A percentile compares a stretch with the other conserved stretches of the same genome.
Evolutionary conservation across 345 rosid genomes (phyloP).

Genomic region (Mercurialis annua): DNA sequence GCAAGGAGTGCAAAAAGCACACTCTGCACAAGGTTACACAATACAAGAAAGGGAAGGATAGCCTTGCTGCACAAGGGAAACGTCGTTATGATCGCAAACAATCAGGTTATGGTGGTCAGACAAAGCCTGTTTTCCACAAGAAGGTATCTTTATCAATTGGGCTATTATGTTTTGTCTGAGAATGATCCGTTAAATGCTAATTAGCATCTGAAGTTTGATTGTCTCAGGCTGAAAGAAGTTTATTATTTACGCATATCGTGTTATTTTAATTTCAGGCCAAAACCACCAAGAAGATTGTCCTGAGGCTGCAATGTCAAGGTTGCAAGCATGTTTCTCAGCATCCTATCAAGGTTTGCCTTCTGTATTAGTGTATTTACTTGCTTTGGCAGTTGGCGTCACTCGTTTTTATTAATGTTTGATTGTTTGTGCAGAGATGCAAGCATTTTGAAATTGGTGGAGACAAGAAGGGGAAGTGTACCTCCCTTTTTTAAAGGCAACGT

Average conservation of each 20-base stretch:
- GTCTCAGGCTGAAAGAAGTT: neutral
- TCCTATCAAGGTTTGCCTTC: neutral
- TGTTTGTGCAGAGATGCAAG: neutral
- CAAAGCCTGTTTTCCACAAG: conserved; percentile 28
- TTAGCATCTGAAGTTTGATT: neutral
- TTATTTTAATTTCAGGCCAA: neutral
- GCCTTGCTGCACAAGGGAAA: conserved; percentile 18
- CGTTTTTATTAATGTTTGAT: neutral
- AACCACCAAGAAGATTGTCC: conserved; percentile 2
- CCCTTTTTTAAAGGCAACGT: conserved; percentile 1
- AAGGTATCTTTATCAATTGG: conserved; percentile 19
- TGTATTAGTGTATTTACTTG: neutral
- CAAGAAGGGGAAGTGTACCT: conserved; percentile 6
- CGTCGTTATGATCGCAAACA: conserved; percentile 21
- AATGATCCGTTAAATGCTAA: neutral
- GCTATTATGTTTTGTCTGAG: neutral
- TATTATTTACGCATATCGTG: neutral
- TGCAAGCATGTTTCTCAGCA: conserved; percentile 9
- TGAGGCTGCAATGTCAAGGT: conserved; percentile 2
- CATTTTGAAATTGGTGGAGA: conserved; percentile 12
- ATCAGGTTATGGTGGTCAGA: conserved; percentile 26
- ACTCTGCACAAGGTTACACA: conserved; percentile 32
- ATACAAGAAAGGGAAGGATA: conserved; percentile 33
- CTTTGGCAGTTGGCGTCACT: neutral
- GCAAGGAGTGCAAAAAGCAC: conserved; percentile 23